phyloP scores from a whole-genome alignment of 1,284 basidiomycete genomes.

The Moesziomyces sp. region DNA sequence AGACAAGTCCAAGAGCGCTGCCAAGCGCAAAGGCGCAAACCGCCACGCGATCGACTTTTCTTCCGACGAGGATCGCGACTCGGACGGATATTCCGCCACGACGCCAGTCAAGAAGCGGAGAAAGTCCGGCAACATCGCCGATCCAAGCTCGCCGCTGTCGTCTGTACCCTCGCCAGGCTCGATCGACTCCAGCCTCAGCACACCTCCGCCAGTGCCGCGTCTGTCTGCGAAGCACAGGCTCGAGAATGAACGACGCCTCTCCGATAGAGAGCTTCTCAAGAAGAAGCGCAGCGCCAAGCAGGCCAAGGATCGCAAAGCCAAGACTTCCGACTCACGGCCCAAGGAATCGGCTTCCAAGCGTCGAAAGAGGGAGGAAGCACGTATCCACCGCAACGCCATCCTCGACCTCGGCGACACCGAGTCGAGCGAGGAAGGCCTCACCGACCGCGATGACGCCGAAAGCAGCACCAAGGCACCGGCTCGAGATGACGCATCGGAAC shows the following conservation, averaged over 20 bases:
- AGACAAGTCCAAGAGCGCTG: constrained; percentile 8
- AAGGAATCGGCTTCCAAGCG: constrained; percentile 37
- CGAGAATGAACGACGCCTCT: constrained; percentile 24
- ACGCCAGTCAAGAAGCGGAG: constrained; percentile 45
- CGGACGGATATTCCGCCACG: constrained; percentile 12
- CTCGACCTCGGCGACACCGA: constrained; percentile 45
- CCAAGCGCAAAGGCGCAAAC: constrained; percentile 20
- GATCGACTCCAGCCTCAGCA: constrained; percentile 20
- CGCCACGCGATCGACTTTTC: constrained; percentile 18
- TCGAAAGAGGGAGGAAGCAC: constrained; percentile 35
- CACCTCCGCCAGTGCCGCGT: constrained; percentile 27
- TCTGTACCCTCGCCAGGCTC: constrained; percentile 43
- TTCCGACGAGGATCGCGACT: constrained; percentile 22
- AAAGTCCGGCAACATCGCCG: constrained; percentile 44
- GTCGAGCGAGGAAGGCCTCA: constrained; percentile 35
- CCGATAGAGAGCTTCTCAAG: constrained; percentile 40
- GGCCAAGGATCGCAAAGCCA: constrained; percentile 10
- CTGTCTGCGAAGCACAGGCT: constrained; percentile 28
- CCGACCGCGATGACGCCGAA: constrained; percentile 5
- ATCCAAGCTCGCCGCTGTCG: constrained; percentile 47
- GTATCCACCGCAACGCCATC: constrained; percentile 43
- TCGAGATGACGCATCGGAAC: constrained; percentile 9
- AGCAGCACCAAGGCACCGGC: constrained; percentile 11
- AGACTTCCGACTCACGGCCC: constrained; percentile 5
- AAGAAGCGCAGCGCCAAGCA: constrained; percentile 33